Conservation (phyloP, 768 basidiomycete genomes). For the Amanita molliuscula region DNA sequence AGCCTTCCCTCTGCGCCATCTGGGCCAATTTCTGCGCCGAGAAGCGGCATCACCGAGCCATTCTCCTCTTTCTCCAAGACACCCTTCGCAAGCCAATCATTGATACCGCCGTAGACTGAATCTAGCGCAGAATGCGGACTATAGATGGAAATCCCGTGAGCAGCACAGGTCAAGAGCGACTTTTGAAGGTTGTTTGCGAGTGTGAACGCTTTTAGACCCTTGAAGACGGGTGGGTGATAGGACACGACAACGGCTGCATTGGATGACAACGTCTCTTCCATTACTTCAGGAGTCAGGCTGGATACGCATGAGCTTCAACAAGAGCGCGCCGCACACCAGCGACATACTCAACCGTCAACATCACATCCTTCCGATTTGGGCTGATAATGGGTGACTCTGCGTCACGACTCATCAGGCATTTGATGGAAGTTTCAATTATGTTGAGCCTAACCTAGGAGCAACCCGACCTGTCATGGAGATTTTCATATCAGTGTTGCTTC, state of each 20-base stretch:
- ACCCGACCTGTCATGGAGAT: conserved; percentile 51
- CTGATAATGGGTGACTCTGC: conserved; percentile 46
- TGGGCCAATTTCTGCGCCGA: conserved; percentile 11
- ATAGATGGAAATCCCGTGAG: conserved; percentile 79
- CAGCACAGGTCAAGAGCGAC: conserved; percentile 70
- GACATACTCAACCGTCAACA: conserved; percentile 65
- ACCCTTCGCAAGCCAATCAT: conserved; percentile 76
- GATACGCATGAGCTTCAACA: conserved; percentile 7
- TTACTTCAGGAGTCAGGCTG: conserved; percentile 67
- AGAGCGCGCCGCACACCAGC: neutral
- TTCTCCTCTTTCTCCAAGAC: conserved; percentile 28
- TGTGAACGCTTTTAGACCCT: conserved; percentile 63
- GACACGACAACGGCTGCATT: conserved; percentile 61
- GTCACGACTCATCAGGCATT: neutral
- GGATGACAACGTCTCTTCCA: conserved; percentile 53
- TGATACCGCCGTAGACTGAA: conserved; percentile 74
- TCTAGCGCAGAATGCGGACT: conserved; percentile 87
- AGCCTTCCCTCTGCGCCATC: conserved; percentile 62
- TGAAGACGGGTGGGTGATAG: conserved; percentile 85
- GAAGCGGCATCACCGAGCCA: conserved; percentile 26
- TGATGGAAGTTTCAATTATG: neutral
- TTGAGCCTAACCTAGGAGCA: conserved; percentile 49
- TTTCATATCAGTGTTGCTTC: conserved; percentile 7
- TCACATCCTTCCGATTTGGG: conserved; percentile 34
- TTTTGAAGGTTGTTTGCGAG: conserved; percentile 70